phyloP scores from a whole-genome alignment of 176 grass and related monocot genomes.

The Alopecurus myosuroides region DNA sequence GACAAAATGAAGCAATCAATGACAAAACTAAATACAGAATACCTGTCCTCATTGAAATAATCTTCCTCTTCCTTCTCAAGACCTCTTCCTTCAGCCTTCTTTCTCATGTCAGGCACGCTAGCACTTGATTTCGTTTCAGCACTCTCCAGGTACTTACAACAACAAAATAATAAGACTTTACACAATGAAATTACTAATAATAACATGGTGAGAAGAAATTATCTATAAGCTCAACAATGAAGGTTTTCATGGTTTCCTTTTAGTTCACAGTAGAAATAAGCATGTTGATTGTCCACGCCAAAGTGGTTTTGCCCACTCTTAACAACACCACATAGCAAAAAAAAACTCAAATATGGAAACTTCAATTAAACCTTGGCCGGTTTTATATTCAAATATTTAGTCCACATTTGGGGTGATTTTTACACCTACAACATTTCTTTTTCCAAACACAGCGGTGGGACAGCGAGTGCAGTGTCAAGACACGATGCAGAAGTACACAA shows the following conservation, averaged over 20 bases:
- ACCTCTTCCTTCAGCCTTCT: slow-evolving; percentile 77
- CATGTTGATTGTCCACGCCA: not conserved
- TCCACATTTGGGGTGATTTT: not conserved
- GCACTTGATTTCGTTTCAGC: slow-evolving; percentile 52
- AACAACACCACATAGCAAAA: not conserved
- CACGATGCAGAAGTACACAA: slow-evolving; percentile 8
- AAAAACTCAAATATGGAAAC: not conserved
- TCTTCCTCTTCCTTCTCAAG: slow-evolving; percentile 99
- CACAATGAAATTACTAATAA: slow-evolving; percentile 20
- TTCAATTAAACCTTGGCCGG: not conserved
- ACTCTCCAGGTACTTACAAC: slow-evolving; percentile 65
- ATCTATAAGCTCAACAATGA: slow-evolving; percentile 6
- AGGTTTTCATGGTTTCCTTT: not conserved
- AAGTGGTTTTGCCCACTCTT: not conserved
- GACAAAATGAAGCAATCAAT: slow-evolving; percentile 26
- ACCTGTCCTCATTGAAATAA: slow-evolving; percentile 97
- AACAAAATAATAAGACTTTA: slow-evolving; percentile 21
- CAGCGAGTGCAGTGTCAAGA: not conserved
- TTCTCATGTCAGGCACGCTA: slow-evolving; percentile 52
- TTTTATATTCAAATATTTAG: slow-evolving; percentile 1
- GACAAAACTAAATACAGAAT: not conserved
- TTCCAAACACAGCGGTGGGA: not conserved
- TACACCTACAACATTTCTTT: not conserved
- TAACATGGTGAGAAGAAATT: slow-evolving; percentile 15
- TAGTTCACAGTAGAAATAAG: not conserved